Base-by-base conservation (phyloP, 257 asterid species). In the Solanum boliviense region DNA sequence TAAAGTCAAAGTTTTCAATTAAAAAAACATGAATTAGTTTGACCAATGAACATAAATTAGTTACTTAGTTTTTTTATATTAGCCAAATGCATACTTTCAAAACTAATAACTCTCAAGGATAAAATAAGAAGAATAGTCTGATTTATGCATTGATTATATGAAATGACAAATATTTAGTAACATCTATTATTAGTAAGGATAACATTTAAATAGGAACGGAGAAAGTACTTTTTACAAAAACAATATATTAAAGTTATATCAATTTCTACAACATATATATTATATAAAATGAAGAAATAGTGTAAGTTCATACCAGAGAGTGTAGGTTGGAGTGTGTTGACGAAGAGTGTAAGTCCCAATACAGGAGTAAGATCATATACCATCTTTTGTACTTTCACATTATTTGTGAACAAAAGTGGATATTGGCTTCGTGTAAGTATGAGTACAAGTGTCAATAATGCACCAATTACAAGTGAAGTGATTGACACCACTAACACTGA, bases 301-400 rank as follows among this genome's bases (percentile, higher is more conserved):
- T 65, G 72, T 27, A 67, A 67, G 74, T 27, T 68, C 74, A 67
- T 21, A 82, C 89, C 84, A 20, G 87, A 83, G 67, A 88, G 89
- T 8, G 84, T 71, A 83, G 86, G 86, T 73, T 88, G 87, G 34
- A 83, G 58, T 0, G 29, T 88, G 89, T 56, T 88, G 31, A 88
- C 13, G 6, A 84, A 48, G 41, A 88, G 75, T 11, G 75, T 83
- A 13, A 84, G 5, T 56, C 84, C 87, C 36, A 88, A 41, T 32
- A 87, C n/a, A 11, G 89, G 89, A 20, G 87, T 81, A 27, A 87
- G 87, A 6, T 88, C 87, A 52, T 88, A 46, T 9, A 88, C 87
- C 74, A 83, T 29, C n/a, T 36, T 35, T 25, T 84, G 75, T 5
- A 88, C 89, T 35, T n/a, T 3, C 1, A 15, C 18, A 73, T 70